Conservation (phyloP, 768 basidiomycete genomes). For the Naematelia encephala region DNA sequence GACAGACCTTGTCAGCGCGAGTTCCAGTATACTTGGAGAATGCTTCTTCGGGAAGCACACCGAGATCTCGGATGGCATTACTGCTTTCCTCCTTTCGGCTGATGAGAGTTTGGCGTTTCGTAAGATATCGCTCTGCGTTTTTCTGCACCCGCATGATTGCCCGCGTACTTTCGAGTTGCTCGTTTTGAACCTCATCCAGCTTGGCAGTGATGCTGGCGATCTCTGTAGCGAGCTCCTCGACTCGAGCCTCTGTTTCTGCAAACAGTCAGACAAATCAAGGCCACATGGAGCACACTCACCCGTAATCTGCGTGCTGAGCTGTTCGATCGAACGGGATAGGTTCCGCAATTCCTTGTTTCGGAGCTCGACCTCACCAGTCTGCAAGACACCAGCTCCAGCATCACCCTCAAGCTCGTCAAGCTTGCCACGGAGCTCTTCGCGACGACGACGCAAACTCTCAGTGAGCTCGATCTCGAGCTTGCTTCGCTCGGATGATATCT, state of each 20-base stretch:
- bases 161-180: slow-evolving; percentile 81
- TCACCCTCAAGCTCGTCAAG: slow-evolving; percentile 67
- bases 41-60: slow-evolving; percentile 93
- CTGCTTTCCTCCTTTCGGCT: slow-evolving; percentile 90
- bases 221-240: slow-evolving; percentile 63
- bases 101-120: slow-evolving; percentile 81
- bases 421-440: slow-evolving; percentile 71
- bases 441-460: slow-evolving; percentile 75
- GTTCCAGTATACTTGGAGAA: slow-evolving; percentile 90
- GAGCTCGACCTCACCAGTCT: slow-evolving; percentile 52
- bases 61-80: slow-evolving; percentile 90
- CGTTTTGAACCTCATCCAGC: slow-evolving; percentile 71
- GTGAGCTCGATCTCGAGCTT: slow-evolving; percentile 87
- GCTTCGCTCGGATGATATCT: slow-evolving; percentile 75
- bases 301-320: slow-evolving; percentile 58
- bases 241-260: slow-evolving; percentile 52
- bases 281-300: slow-evolving; percentile 52
- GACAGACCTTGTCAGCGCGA: slow-evolving; percentile 75
- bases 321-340: slow-evolving; percentile 65
- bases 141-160: slow-evolving; percentile 89
- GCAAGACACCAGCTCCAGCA: slow-evolving; percentile 64
- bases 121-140: slow-evolving; percentile 87
- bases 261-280: slow-evolving; percentile 1
- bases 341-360: slow-evolving; percentile 66
- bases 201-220: slow-evolving; percentile 49